These are phyloP conservation scores for Tetratostichococcus sp. DNA, from an alignment of 139 green algal genomes.

Conservation along the genomic window DNA sequence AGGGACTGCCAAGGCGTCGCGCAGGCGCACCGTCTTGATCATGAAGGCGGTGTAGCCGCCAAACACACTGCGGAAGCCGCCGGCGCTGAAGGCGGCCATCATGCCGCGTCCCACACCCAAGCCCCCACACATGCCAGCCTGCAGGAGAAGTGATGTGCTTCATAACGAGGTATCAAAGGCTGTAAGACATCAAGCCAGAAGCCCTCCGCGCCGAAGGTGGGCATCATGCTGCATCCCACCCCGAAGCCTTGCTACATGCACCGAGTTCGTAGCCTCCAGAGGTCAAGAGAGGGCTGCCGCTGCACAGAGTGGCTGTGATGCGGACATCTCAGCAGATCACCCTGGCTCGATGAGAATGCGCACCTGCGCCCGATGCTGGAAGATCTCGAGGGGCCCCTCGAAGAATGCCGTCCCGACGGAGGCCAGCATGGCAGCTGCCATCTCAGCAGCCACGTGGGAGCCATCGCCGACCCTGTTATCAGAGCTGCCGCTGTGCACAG, in stretches of 20 bases:
- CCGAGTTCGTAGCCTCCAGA: too few species aligned
- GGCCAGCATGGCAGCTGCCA: not conserved
- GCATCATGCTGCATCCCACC: too few species aligned
- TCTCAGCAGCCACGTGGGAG: not conserved
- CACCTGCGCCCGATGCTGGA: not conserved
- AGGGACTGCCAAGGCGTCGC: too few species aligned
- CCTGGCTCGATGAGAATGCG: not conserved
- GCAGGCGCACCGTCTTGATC: slow-evolving; percentile 52
- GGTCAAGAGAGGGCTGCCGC: too few species aligned
- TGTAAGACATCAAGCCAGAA: too few species aligned
- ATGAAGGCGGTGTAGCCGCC: slow-evolving; percentile 57
- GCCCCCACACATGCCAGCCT: not conserved
- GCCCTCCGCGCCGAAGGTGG: too few species aligned
- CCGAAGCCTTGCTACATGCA: too few species aligned
- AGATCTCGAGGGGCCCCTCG: not conserved
- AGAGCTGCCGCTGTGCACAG: too few species aligned
- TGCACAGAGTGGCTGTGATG: too few species aligned
- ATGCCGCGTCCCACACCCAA: slow-evolving; percentile 21
- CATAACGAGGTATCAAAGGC: too few species aligned
- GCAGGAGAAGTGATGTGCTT: too few species aligned
- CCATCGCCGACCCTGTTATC: too few species aligned
- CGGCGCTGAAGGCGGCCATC: slow-evolving; percentile 17
- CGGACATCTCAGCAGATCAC: not conserved
- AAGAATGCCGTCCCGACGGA: not conserved
- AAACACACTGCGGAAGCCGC: slow-evolving; percentile 43